Evolutionary conservation across 441 rosid genomes (phyloP), one percentile per base, ranked within the genome.

Genomic region (Brassica balearica): DNA sequence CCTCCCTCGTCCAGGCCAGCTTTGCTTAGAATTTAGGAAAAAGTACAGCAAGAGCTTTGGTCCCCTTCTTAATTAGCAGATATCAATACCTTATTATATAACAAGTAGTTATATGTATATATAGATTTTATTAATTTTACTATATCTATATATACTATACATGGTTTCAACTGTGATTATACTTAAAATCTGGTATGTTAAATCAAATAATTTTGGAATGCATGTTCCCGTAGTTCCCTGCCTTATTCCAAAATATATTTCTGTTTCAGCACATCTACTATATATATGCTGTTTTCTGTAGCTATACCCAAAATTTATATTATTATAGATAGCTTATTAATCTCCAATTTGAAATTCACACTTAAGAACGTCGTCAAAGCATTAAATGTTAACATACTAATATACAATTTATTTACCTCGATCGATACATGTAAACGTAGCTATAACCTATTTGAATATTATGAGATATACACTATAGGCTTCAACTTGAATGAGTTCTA

Each of bases 41-140:
- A 61, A 65, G 41, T 65, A 62, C 38, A 71, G 68, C 62, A 58
- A 77, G 59, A 7, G 38, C 17, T 77, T 77, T 77, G 76, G 81
- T 71, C 81, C 81, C 81, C 81, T 65, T 20, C 68, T 77, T 48
- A 15, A 53, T 53, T 53, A 55, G 51, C 61, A 65, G 66, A 25
- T 71, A 77, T 71, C 71, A 38, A 55, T 55, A 67, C 48, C 11
- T 8, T 64, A 15, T 34, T 8, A 34, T 14, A 15, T 8, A 32
- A 64, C 48, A 64, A 32, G 12, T 4, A 4, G 14, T 61, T 20
- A 5, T 51, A 23, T 11, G 15, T 23, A 7, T 25, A 8, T 6
- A n/a, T 8, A 27, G 6, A 63, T 63, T 14, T 29, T 29, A 32
- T 29, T 32, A 15, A 23, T 11, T 34, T 15, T 15, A 29, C 19